Base-by-base conservation (phyloP, 176 grass and related monocot genomes). In the Zea luxurians region DNA sequence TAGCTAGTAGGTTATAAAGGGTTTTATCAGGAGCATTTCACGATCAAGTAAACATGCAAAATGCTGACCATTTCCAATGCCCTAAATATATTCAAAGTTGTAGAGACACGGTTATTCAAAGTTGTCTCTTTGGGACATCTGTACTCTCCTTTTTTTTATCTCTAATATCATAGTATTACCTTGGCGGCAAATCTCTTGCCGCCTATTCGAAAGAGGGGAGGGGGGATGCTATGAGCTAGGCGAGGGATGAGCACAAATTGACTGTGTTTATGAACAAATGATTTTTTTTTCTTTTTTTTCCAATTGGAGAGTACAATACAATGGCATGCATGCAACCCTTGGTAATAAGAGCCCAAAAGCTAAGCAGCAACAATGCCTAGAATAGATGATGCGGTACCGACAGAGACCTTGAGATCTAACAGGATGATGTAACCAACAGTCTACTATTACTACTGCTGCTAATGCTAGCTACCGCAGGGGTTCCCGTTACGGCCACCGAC, bases 221-320 rank as follows among this genome's bases (percentile, higher is more conserved):
- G 27, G 27, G 27, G 27, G 27, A 27, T 27, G 27, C 27, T 27
- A 27, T 27, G 27, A 27, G 27, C 27, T 27, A 27, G 27, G 27
- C 27, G 27, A 74, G 68, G 61, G 17, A n/a, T n/a, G n/a, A 43
- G 47, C 4, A 77, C 43, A 85, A 85, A 67, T 20, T 54, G n/a
- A 53, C 36, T 36, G 73, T 73, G 37, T 49, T 71, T 89, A 85
- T 85, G 50, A 85, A 85, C 83, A 89, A 77, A 85, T 72, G 61
- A 13, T 65, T 40, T 38, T 50, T 13, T 40, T 40, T 40, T 40
- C 4, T 40, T 40, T 4, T 40, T 40, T 40, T 40, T 40, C 38
- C 38, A 40, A 40, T 2, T 40, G 38, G 38, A 40, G 38, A 40
- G 38, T 40, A 40, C 38, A 40, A 40, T 40, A 40, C 38, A 40